Base-by-base conservation (phyloP, 2,329 filamentous ascomycete species). In the Aspergillaceae sp. region DNA sequence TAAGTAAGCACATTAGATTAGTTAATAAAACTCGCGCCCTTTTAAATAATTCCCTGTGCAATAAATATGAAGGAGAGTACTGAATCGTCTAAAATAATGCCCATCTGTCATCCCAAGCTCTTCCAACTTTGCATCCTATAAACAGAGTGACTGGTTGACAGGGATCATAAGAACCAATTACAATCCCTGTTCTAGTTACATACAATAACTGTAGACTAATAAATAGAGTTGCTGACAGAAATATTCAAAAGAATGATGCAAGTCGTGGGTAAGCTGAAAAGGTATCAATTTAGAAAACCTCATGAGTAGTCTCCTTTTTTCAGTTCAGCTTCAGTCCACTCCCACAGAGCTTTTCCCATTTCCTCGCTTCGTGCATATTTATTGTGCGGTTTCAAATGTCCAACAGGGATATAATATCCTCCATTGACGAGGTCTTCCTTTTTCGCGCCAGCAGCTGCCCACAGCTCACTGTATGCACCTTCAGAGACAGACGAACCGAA, bases 281-380 rank as follows among this genome's bases (percentile, higher is more conserved):
- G 3, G 7, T 33, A 33, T 4, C 32, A 34, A 34, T 6, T 8
- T 34, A 4, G 32, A 34, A 34, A 34, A 7, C 19, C 32, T 34
- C 32, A 34, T 34, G 32, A 34, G 6, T 4, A 34, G n/a, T 4
- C 32, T 8, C 32, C 49, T 11, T 53, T 56, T 30, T 43, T 42
- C 8, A 64, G 41, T 43, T 66, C 62, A 33, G 49, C 41, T 38
- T 65, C 61, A 5, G 58, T 65, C 63, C 63, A 66, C n/a, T 61
- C 60, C 63, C 63, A 66, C 26, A 65, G 26, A 5, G 48, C 48
- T 33, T 42, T 55, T 1, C 57, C 63, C 47, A 56, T 58, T 5
- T 60, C 56, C n/a, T 51, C 37, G 42, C 53, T 57, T 0, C 36
- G 41, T 0, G 55, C 49, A 54, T 59, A 64, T 30, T 53, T 59